Base-by-base conservation (phyloP, 169 alveolate genomes). In the Pseudocohnilembus persalinus region DNA sequence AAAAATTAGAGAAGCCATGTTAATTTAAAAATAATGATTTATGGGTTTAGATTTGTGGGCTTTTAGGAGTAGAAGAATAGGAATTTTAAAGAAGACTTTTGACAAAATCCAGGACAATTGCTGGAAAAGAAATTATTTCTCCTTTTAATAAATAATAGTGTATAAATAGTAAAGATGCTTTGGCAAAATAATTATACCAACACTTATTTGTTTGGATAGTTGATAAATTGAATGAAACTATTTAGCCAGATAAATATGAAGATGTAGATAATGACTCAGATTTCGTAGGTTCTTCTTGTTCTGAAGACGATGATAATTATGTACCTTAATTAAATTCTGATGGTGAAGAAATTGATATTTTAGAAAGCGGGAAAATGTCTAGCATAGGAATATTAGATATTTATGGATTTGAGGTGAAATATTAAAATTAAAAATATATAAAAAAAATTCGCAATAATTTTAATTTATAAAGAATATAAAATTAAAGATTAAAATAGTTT, bases 361-460 rank as follows among this genome's bases (percentile, higher is more conserved):
- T 49, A 49, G 20, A 49, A 28, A 84, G 76, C 29, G 73, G 96
- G 93, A 28, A 29, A 64, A 35, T 34, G 20, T 0, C 30, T 0
- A n/a, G 16, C 20, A 98, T 99, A 79, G 99, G 99, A 35, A 96
- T 99, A 80, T 90, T 99, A 29, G 99, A 99, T 91, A 98, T 99
- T 76, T 99, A 97, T 91, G 99, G 99, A 0, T 99, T 99, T 89
- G 99, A 99, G 90, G 97, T 95, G 20, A 49, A 49, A 4, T 20
- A 49, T 49, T 11, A 11, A 49, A 11, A 11, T 20, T 49, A 49
- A 49, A 20, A 4, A 49, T 11, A 49, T 11, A 4, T 49, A 4
- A 20, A 4, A 49, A 49, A 49, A 49, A 49, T 11, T 49, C 20
- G 26, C 20, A 11, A 49, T 49, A 11, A 11, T 49, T 11, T 49